Base-by-base conservation (phyloP, 495 filamentous ascomycete species). In the Neurospora sp. region DNA sequence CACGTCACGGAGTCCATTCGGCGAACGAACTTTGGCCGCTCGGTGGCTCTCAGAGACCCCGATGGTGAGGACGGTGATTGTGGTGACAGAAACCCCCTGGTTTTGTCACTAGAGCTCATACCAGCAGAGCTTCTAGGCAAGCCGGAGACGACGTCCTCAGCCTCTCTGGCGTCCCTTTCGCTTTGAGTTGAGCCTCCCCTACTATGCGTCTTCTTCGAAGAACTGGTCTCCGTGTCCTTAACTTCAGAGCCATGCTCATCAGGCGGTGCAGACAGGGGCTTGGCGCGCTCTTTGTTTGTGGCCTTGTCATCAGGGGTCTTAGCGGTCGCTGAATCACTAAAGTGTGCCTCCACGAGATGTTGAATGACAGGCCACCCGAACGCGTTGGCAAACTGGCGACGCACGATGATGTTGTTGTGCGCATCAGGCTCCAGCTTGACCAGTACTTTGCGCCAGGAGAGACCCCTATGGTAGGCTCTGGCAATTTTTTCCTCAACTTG, bases 401-500 rank as follows among this genome's bases (percentile, higher is more conserved):
- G 91, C 23, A 99, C 96, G 73, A 97, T 91, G 73, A 99, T 95
- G 79, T 99, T 99, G 82, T 99, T 99, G 81, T 99, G 96, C 3
- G 96, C 96, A 85, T 99, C 96, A 1, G 96, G 96, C 79, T 99
- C 96, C 10, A 99, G 86, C 59, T 94, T 89, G 27, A 98, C 96
- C 11, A 99, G 89, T 4, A 98, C 96, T 79, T 99, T 99, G 12
- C 96, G 91, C 96, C 96, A 99, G 5, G 92, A 91, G 23, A 99
- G 83, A 75, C 91, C 92, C 8, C 89, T 87, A 79, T 99, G 96
- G 81, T 98, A 99, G 48, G 94, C 96, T 69, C 96, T 88, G 2
- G 96, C 95, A 72, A 99, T 99, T 79, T 98, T 98, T 79, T 99
- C 96, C 80, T 99, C 96, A 8, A 98, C 92, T 75, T 90, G 92